Evolutionary conservation across 352 stramenopile genomes (phyloP).

Genomic region (Phytophthora foliorum): DNA sequence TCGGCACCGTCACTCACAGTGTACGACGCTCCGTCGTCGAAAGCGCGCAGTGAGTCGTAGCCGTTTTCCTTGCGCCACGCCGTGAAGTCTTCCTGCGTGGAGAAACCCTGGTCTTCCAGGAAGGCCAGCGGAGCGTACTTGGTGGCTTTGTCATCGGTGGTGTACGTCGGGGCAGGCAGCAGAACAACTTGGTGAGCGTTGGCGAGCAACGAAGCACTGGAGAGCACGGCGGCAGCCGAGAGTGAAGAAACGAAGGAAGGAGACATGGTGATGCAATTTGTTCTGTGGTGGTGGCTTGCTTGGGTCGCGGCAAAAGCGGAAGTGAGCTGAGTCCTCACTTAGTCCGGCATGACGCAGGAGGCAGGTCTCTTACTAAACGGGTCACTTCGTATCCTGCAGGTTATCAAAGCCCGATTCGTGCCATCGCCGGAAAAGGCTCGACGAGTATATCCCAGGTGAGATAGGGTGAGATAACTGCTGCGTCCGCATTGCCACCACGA

Average conservation of each 20-base stretch:
- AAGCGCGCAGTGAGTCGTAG: conserved; percentile 52
- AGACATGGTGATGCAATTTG: conserved; percentile 4
- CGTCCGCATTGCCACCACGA: conserved; percentile 3
- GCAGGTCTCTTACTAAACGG: conserved; percentile 18
- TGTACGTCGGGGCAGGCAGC: conserved; percentile 50
- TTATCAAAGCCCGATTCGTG: not conserved
- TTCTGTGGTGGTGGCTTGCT: conserved; percentile 12
- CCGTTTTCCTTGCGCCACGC: conserved; percentile 45
- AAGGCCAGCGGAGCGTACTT: conserved; percentile 58
- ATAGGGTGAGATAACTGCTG: conserved; percentile 40
- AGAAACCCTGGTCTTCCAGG: conserved; percentile 56
- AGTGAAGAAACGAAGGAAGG: conserved; percentile 34
- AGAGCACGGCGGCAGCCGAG: conserved; percentile 29
- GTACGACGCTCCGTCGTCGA: conserved; percentile 54
- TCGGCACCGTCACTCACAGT: conserved; percentile 40
- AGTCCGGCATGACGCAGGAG: conserved; percentile 11
- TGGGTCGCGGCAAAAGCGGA: conserved; percentile 17
- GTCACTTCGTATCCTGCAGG: conserved; percentile 11
- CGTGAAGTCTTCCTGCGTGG: conserved; percentile 53
- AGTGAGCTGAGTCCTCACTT: conserved; percentile 14
- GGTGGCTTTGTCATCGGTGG: conserved; percentile 40
- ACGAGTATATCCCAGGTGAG: conserved; percentile 23
- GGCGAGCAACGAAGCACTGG: conserved; percentile 25
- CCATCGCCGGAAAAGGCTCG: conserved; percentile 33
- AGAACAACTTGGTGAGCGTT: conserved; percentile 51